Evolutionary conservation across 2,329 filamentous ascomycete species (phyloP).

Genomic region (Claviceps sp.): DNA sequence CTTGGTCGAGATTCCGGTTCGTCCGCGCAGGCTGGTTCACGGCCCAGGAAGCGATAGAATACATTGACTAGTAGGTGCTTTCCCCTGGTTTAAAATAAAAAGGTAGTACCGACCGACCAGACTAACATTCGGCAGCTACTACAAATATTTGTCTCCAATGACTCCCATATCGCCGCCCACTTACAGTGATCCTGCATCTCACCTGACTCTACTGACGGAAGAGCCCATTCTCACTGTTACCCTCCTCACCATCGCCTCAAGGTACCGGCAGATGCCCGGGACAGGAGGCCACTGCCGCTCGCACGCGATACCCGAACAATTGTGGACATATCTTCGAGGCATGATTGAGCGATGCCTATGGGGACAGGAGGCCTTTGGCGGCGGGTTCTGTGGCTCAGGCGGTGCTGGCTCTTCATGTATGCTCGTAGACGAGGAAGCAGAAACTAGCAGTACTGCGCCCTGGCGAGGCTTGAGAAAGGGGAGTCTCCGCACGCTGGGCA

Average conservation of each 20-base stretch:
- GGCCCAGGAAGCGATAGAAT: slow-evolving; percentile 80
- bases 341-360: slow-evolving; percentile 94
- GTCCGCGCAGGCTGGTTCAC: slow-evolving; percentile 97
- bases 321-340: slow-evolving; percentile 86
- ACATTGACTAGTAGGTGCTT: slow-evolving; percentile 68
- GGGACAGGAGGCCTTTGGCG: slow-evolving; percentile 92
- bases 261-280: slow-evolving; percentile 69
- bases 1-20: slow-evolving; percentile 88
- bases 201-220: slow-evolving; percentile 68
- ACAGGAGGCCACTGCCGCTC: slow-evolving; percentile 72
- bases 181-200: slow-evolving; percentile 68
- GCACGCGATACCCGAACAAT: slow-evolving; percentile 83
- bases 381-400: slow-evolving; percentile 67
- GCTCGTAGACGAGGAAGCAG: slow-evolving; percentile 34
- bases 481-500: slow-evolving; percentile 78
- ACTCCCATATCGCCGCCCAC: slow-evolving; percentile 90
- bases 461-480: slow-evolving; percentile 60
- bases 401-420: slow-evolving; percentile 25
- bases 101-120: too few relatives aligned
- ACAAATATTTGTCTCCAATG: slow-evolving; percentile 77
- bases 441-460: slow-evolving; percentile 55
- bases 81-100: too few relatives aligned
- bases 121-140: slow-evolving; percentile 49
- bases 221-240: slow-evolving; percentile 90
- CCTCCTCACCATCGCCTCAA: slow-evolving; percentile 77